Evolutionary conservation across 2,329 filamentous ascomycete species (phyloP), one percentile per base, ranked within the genome.

Genomic region (Lachnum nothofagi): DNA sequence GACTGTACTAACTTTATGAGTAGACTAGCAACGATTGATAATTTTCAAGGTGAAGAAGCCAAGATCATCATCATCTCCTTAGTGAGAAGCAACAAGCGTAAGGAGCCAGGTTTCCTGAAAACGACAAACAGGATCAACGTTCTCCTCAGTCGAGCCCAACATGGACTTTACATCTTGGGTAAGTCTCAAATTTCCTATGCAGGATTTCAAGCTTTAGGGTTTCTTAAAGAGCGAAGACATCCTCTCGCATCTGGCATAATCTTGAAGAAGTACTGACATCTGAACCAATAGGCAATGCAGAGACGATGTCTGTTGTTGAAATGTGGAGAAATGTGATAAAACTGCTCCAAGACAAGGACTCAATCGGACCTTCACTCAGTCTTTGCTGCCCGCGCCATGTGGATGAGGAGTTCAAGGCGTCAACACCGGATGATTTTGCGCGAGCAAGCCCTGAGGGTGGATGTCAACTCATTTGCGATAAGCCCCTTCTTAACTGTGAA

Each of bases 111-210:
- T 0, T 91, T 90, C 51, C 68, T 91, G 1, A 75, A 69, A 22
- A 83, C 80, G 0, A 68, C 74, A 0, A 86, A 89, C 56, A 75
- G 84, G 0, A 82, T 88, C 65, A 86, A 88, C 49, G 83, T 88
- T 0, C 69, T 87, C 0, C 68, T 88, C 0, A 82, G 77, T 35
- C 77, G 85, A 4, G 84, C 85, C 0, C 71, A 81, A 54, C 78
- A 88, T 56, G 84, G 85, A 0, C 80, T 89, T 75, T 86, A 83
- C 60, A 68, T 90, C 16, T n/a, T n/a, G n/a, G n/a, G n/a, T n/a
- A n/a, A n/a, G n/a, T n/a, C n/a, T n/a, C n/a, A n/a, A n/a, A n/a
- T n/a, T n/a, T n/a, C n/a, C n/a, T n/a, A n/a, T n/a, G n/a, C n/a
- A n/a, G n/a, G n/a, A n/a, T n/a, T n/a, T n/a, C n/a, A n/a, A n/a